Conservation (phyloP, 2,329 filamentous ascomycete genomes). For the Podosphaera xanthii region DNA sequence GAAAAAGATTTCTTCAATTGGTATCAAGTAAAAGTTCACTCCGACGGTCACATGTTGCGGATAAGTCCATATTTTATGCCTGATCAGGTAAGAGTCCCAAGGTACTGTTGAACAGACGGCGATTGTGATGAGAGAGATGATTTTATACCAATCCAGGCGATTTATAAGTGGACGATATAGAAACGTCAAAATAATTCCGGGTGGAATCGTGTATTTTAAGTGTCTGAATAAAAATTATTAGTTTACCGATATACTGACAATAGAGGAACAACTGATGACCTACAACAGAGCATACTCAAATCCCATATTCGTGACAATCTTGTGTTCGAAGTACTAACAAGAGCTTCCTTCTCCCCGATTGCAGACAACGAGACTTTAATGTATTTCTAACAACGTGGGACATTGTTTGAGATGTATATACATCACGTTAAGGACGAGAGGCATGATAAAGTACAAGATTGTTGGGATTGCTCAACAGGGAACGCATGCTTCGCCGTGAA, state of each 20-base stretch:
- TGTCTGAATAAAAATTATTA: not conserved
- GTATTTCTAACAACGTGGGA: no score
- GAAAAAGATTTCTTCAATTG: conserved; percentile 53
- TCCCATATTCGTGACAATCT: not conserved
- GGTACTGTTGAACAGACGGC: conserved; percentile 47
- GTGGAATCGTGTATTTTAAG: conserved; percentile 1
- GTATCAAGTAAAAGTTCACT: conserved; percentile 37
- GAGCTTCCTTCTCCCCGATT: not conserved
- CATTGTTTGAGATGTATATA: no score
- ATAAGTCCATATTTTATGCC: conserved; percentile 46
- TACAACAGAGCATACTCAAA: conserved; percentile 2
- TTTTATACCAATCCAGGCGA: conserved; percentile 19
- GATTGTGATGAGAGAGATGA: conserved; percentile 34
- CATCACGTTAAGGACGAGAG: not conserved
- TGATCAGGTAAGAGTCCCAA: conserved; percentile 57
- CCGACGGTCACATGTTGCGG: conserved; percentile 41
- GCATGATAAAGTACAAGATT: not conserved
- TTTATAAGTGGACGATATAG: not conserved
- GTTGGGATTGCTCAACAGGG: not conserved
- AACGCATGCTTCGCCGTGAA: not conserved
- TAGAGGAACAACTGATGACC: not conserved
- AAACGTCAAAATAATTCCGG: not conserved
- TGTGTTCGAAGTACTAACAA: not conserved
- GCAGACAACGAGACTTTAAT: not conserved
- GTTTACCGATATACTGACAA: not conserved